Evolutionary conservation across 1,284 basidiomycete species (phyloP).

Genomic region (Wolfiporia cocos): DNA sequence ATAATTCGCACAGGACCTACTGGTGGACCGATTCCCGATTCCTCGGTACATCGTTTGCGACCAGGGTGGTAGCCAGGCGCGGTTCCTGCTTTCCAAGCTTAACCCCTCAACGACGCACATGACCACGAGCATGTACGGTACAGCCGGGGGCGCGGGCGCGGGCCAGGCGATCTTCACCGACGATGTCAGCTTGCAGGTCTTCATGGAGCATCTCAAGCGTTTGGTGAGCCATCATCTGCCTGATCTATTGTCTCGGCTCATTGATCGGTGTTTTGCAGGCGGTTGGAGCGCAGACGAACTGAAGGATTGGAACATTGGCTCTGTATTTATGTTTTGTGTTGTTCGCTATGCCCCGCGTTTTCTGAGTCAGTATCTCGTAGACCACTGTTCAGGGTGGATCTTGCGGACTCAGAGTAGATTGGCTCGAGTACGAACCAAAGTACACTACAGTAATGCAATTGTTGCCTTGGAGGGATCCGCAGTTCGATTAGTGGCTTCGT

Average conservation of each 20-base stretch:
- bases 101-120: conserved; percentile 99
- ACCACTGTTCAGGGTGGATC: too few relatives aligned
- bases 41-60: conserved; percentile 98
- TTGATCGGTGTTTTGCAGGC: conserved; percentile 34
- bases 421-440: too few relatives aligned
- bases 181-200: conserved; percentile 95
- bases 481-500: too few relatives aligned
- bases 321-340: conserved; percentile 1
- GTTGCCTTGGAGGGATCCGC: too few relatives aligned
- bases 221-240: conserved; percentile 55
- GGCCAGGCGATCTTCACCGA: conserved; percentile 98
- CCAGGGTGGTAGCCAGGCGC: conserved; percentile 95
- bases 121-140: conserved; percentile 84
- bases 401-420: too few relatives aligned
- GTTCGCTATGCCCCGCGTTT: too few relatives aligned
- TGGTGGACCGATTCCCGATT: conserved; percentile 94
- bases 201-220: conserved; percentile 93
- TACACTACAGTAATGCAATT: too few relatives aligned
- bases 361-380: too few relatives aligned
- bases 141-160: conserved; percentile 49
- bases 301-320: conserved; percentile 1
- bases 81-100: conserved; percentile 94
- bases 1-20: conserved; percentile 62
- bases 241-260: conserved; percentile 5
- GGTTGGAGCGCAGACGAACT: conserved; percentile 69